Base-by-base conservation (phyloP, 2,329 filamentous ascomycete species). In the Fusarium sp. region DNA sequence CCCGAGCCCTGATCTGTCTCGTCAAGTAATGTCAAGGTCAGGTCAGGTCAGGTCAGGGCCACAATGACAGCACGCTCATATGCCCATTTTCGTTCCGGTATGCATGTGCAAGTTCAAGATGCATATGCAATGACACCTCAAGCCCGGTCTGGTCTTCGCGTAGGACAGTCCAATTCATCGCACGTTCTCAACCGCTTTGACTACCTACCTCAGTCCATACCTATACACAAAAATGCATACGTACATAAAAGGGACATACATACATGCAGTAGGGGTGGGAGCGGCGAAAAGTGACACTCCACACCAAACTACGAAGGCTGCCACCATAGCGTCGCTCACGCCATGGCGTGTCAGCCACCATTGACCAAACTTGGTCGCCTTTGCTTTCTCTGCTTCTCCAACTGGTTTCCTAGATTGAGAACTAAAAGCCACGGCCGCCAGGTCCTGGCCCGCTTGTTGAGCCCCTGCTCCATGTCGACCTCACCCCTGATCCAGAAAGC, bases 91-190 rank as follows among this genome's bases (percentile, higher is more conserved):
- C 61, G 58, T 71, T 60, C 61, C 57, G 60, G 34, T 64, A 73
- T 75, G 68, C 64, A 66, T 65, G 66, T 73, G 67, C 64, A 69
- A 70, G 68, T 68, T 50, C 54, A 68, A 51, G 56, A 55, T 50
- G 66, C 72, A 75, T 71, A 75, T 75, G 73, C 73, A 71, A 75
- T 75, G 53, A 47, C 48, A 75, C 73, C 70, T 57, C 60, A 70
- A 63, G 53, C 62, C 66, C 45, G 68, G 72, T 69, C 68, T 75
- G 50, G 72, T 69, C 70, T 60, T 73, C 61, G 68, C 28, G 70
- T 69, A 67, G 68, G 66, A 74, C 62, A 71, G 72, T 73, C 50
- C 68, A 51, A 68, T 74, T 74, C 63, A 74, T 73, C 59, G 59
- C 72, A 72, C 63, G 72, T 75, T 72, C 69, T 62, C 73, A 72